Evolutionary conservation across 768 basidiomycete genomes (phyloP), one percentile per base, ranked within the genome.

Genomic region (Suillus sp.): DNA sequence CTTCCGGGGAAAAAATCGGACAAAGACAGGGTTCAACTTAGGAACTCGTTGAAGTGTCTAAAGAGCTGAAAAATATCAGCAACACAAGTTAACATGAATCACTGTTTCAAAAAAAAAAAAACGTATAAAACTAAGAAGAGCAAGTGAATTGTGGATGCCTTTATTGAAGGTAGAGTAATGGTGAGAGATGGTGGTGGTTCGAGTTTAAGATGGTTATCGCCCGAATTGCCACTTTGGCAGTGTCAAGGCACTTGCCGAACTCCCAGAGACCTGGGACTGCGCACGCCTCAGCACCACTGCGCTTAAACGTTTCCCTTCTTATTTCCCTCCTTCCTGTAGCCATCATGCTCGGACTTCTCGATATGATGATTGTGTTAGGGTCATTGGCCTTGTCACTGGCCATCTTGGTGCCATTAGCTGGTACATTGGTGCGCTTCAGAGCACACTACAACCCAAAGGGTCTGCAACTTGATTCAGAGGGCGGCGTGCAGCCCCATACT

Each of bases 361-460:
- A 83, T 4, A 62, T 81, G 8, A 60, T 85, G 13, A 70, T 86
- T 5, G 60, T 84, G 20, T 65, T 78, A 6, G 70, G 80, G 11
- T 83, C 86, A 25, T 69, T 86, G 32, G 75, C 77, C 27, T 50
- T 88, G 40, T 86, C 84, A 40, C 74, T 91, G n/a, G 80, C 77
- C 40, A 71, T 90, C 32, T 77, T 85, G 20, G 84, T 91, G 5
- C 85, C 87, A 13, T 75, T 92, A 14, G 81, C 85, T 9, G 92
- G 91, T 4, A 80, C 88, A 14, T 79, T 93, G 11, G 87, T 93
- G 9, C 83, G 92, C 54, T 87, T 91, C 72, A 82, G 93, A 75
- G 91, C 90, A 35, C 92, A 94, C 71, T 94, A 91, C 78, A 92
- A 91, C 70, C 93, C 93, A 2, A 91, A 90, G 74, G 91, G 89